phyloP scores from a whole-genome alignment of 306 rosid genomes.

The Sophora flavescens region DNA sequence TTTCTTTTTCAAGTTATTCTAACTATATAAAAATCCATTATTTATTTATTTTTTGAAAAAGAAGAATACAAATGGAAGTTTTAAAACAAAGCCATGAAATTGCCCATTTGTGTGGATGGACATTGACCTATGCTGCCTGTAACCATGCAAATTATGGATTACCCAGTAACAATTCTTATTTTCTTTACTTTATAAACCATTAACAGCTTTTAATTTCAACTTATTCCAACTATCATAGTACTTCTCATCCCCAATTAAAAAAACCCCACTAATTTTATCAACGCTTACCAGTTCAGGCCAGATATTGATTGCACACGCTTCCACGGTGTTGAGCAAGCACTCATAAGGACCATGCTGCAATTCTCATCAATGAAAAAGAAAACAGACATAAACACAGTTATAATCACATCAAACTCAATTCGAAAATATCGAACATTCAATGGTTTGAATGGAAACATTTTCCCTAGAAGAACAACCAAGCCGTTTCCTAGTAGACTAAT shows the following conservation, averaged over 20 bases:
- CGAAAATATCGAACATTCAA: too few relatives aligned
- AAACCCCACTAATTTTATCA: neutral
- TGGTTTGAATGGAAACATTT: too few relatives aligned
- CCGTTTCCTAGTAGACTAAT: too few relatives aligned
- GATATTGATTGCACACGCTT: slow-evolving; percentile 80
- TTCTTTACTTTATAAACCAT: neutral
- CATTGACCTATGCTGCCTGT: neutral
- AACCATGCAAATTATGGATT: slow-evolving; percentile 3
- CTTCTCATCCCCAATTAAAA: neutral
- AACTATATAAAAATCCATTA: too few relatives aligned
- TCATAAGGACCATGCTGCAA: slow-evolving; percentile 91
- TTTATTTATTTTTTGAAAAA: too few relatives aligned
- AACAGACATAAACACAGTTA: neutral
- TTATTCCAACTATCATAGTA: neutral
- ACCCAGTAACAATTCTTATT: neutral
- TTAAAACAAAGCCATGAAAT: neutral
- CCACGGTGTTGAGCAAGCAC: slow-evolving; percentile 83
- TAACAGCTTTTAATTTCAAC: neutral
- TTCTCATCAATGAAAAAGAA: neutral
- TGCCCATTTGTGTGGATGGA: neutral
- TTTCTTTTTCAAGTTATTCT: neutral
- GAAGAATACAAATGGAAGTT: neutral
- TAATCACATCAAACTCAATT: neutral
- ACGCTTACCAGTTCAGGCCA: slow-evolving; percentile 84
- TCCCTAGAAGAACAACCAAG: too few relatives aligned